These are phyloP conservation scores for Lachnellula arida DNA, from an alignment of 2,329 filamentous ascomycete species.

Conservation along the genomic window DNA sequence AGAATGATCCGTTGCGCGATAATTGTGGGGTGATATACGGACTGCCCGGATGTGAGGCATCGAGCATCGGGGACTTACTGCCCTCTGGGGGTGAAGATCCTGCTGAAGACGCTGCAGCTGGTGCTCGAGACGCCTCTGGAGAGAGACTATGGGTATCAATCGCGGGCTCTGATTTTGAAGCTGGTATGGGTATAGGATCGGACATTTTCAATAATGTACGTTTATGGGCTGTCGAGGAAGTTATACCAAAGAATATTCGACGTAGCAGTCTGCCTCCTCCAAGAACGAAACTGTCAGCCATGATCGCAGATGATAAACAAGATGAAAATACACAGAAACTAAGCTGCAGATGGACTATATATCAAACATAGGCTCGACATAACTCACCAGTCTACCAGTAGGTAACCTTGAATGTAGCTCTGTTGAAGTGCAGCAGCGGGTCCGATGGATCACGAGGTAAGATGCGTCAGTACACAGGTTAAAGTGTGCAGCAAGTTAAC, in stretches of 20 bases:
- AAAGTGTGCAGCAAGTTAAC: background rate
- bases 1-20: conserved; percentile 76
- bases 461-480: background rate
- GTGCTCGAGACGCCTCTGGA: conserved; percentile 16
- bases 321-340: background rate
- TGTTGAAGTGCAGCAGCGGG: background rate
- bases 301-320: conserved; percentile 13
- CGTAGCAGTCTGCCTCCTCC: conserved; percentile 39
- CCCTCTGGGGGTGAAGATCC: conserved; percentile 45
- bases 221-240: conserved; percentile 33
- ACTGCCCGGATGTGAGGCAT: conserved; percentile 42
- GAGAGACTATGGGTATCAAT: conserved; percentile 18
- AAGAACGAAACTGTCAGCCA: conserved; percentile 41
- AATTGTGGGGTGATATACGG: conserved; percentile 56
- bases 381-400: background rate
- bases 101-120: conserved; percentile 33
- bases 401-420: background rate
- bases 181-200: conserved; percentile 36
- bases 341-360: background rate
- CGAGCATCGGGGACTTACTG: conserved; percentile 48
- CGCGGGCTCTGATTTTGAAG: conserved; percentile 18
- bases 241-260: conserved; percentile 38
- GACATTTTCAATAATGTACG: conserved; percentile 42
- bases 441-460: conserved; percentile 2
- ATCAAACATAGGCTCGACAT: background rate